phyloP scores from a whole-genome alignment of 192 early-diverging fungal species.

The Entophlyctis helioformis region DNA sequence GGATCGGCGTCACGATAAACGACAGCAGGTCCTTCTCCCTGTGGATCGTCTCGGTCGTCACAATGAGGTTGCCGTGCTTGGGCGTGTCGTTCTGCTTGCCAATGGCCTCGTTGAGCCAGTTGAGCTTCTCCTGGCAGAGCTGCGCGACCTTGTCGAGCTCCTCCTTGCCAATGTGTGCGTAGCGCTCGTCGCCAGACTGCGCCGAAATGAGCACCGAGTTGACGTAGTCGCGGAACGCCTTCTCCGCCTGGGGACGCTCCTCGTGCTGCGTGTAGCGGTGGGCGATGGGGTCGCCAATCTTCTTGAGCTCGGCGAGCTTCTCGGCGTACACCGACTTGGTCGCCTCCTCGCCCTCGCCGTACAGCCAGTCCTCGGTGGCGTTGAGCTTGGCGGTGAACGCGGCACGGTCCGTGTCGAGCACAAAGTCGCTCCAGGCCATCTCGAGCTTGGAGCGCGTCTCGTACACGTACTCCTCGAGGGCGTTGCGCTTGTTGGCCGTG shows the following conservation, averaged over 20 bases:
- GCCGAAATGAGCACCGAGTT: constrained; percentile 60
- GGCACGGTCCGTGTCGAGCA: constrained; percentile 58
- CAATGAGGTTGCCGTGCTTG: constrained; percentile 63
- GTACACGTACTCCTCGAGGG: constrained; percentile 97
- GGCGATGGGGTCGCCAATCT: constrained; percentile 66
- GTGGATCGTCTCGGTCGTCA: constrained; percentile 60
- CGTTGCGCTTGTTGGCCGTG: constrained; percentile 88
- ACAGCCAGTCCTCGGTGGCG: constrained; percentile 93
- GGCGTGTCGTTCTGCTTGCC: constrained; percentile 59
- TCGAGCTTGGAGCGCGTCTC: constrained; percentile 83
- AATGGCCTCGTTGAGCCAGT: constrained; percentile 78
- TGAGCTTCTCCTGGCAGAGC: constrained; percentile 58
- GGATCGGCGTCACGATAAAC: constrained; percentile 63
- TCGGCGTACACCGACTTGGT: constrained; percentile 79
- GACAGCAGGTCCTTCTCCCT: constrained; percentile 56
- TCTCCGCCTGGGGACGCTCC: constrained; percentile 73
- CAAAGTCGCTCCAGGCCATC: constrained; percentile 58
- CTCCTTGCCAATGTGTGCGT: constrained; percentile 70
- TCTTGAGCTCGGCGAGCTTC: constrained; percentile 70
- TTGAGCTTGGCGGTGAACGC: constrained; percentile 57
- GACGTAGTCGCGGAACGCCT: constrained; percentile 67
- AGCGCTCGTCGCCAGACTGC: constrained; percentile 68
- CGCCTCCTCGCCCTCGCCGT: constrained; percentile 90
- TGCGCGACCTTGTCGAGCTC: constrained; percentile 76
- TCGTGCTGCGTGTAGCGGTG: constrained; percentile 74